Percentiles rank a stretch among this genome's conserved stretches.
Evolutionary conservation across 148 eudicot genomes (phyloP).

Genomic region (Agrostemma githago): DNA sequence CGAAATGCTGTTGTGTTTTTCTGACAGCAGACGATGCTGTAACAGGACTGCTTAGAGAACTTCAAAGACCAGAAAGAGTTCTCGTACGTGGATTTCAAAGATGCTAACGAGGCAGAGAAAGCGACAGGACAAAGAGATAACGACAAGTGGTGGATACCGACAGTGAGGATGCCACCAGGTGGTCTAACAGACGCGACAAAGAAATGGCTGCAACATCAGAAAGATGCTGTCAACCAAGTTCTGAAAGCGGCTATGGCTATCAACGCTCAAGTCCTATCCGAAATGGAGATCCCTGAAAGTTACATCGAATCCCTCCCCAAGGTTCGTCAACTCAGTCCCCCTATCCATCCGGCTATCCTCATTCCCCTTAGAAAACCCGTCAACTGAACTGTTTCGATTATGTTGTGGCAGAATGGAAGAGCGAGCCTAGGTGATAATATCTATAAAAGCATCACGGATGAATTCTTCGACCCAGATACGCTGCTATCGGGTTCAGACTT

Average conservation of each 20-base stretch:
- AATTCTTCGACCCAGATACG: slow-evolving; percentile 49
- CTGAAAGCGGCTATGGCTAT: slow-evolving; percentile 92
- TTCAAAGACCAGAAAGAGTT: slow-evolving; percentile 61
- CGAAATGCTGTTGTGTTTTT: neutral
- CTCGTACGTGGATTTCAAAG: slow-evolving; percentile 55
- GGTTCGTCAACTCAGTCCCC: slow-evolving; percentile 31
- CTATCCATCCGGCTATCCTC: too few relatives aligned
- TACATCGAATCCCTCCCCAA: slow-evolving; percentile 77
- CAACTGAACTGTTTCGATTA: neutral
- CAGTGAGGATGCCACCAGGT: slow-evolving; percentile 61
- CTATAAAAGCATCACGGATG: slow-evolving; percentile 77
- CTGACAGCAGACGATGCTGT: neutral
- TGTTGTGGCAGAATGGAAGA: slow-evolving; percentile 61
- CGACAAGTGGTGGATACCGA: slow-evolving; percentile 90
- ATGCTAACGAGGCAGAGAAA: slow-evolving; percentile 54
- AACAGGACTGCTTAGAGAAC: slow-evolving; percentile 72
- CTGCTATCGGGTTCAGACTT: slow-evolving; percentile 43
- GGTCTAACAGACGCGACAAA: slow-evolving; percentile 59
- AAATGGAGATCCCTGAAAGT: slow-evolving; percentile 82
- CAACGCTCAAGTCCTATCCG: slow-evolving; percentile 74
- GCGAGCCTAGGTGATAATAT: slow-evolving; percentile 68
- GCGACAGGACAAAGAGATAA: slow-evolving; percentile 37
- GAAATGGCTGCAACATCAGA: slow-evolving; percentile 68
- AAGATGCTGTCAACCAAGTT: slow-evolving; percentile 81
- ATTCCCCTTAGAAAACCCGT: neutral